phyloP scores from a whole-genome alignment of 441 rosid species.

The Populus trichocarpa region DNA sequence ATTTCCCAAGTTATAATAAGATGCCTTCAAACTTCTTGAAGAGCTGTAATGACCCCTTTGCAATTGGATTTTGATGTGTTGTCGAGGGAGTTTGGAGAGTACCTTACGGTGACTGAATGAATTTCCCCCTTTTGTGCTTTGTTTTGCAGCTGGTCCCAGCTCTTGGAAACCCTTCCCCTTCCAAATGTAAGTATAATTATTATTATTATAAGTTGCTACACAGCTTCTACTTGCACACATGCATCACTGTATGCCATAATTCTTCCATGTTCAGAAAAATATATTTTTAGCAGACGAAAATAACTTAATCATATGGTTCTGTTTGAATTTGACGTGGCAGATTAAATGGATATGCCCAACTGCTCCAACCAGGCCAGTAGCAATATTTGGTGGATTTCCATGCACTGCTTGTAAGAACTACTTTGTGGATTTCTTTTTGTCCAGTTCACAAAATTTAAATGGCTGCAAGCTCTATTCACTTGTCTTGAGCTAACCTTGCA shows the following conservation, averaged over 20 bases:
- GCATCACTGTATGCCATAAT: slow-evolving; percentile 10
- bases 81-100: not conserved
- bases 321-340: slow-evolving; percentile 33
- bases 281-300: not conserved
- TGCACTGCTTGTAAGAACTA: slow-evolving; percentile 77
- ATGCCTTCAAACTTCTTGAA: slow-evolving; percentile 7
- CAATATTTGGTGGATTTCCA: slow-evolving; percentile 78
- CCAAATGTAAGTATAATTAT: slow-evolving; percentile 52
- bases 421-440: not conserved
- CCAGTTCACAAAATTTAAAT: not conserved
- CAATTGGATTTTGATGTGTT: not conserved
- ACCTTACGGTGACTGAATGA: slow-evolving; percentile 16
- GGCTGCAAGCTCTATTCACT: not conserved
- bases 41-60: not conserved
- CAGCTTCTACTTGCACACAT: slow-evolving; percentile 12
- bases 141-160: slow-evolving; percentile 71
- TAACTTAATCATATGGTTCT: slow-evolving; percentile 11
- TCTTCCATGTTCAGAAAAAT: not conserved
- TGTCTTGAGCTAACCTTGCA: not conserved
- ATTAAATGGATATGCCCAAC: slow-evolving; percentile 97
- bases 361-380: slow-evolving; percentile 81
- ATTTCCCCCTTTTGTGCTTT: slow-evolving; percentile 16
- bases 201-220: not conserved
- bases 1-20: slow-evolving; percentile 13
- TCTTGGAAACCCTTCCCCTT: slow-evolving; percentile 77